These are phyloP conservation scores for Globisporangium radiosum DNA, from an alignment of 352 stramenopile species.

Conservation along the genomic window DNA sequence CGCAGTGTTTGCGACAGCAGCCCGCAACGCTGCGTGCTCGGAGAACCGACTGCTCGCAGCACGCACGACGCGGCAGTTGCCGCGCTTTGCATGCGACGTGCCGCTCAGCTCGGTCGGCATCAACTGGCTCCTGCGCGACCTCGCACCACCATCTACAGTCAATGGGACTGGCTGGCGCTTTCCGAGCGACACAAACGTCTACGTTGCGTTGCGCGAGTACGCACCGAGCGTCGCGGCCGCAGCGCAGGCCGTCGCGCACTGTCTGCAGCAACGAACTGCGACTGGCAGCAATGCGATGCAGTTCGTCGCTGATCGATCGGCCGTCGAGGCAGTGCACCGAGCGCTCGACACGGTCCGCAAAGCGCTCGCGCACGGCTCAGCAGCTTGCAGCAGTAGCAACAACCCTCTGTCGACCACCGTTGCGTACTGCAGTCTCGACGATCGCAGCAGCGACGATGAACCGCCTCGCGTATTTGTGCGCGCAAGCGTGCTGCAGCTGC, in stretches of 20 bases:
- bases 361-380: background rate
- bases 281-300: background rate
- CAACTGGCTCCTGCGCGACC: slow-evolving; percentile 21
- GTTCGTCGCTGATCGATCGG: background rate
- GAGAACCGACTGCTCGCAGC: slow-evolving; percentile 18
- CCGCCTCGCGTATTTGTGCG: slow-evolving; percentile 18
- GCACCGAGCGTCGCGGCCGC: slow-evolving; percentile 19
- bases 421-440: background rate
- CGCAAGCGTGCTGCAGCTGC: slow-evolving; percentile 31
- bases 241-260: slow-evolving; percentile 4
- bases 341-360: background rate
- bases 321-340: background rate
- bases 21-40: slow-evolving; percentile 6
- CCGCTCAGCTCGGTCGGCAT: slow-evolving; percentile 28
- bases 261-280: background rate
- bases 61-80: slow-evolving; percentile 22
- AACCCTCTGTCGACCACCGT: no score
- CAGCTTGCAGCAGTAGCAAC: no score
- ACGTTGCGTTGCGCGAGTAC: slow-evolving; percentile 31
- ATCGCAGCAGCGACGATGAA: background rate
- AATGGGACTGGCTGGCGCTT: background rate
- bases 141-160: background rate
- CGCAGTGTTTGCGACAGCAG: background rate
- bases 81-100: slow-evolving; percentile 25
- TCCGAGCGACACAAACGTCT: slow-evolving; percentile 22